Base-by-base conservation (phyloP, 495 filamentous ascomycete genomes). In the Annulohypoxylon nitens region DNA sequence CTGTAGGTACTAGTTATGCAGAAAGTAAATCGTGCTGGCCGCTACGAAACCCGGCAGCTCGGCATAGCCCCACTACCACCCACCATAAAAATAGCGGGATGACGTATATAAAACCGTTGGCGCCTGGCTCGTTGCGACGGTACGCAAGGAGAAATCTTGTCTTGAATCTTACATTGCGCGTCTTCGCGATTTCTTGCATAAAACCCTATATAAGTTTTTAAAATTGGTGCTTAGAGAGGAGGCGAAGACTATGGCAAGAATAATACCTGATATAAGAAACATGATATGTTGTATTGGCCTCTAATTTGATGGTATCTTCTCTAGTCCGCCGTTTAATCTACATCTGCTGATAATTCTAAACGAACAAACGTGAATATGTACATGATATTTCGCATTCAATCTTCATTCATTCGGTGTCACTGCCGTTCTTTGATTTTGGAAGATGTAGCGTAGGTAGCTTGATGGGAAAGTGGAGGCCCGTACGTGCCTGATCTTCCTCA, bases 401-500 rank as follows among this genome's bases (percentile, higher is more conserved):
- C 14, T 9, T 7, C 10, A 11, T 25, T 66, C 10, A 74, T 23
- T 60, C 63, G 10, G 64, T n/a, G 12, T 25, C 58, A 10, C 41
- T 74, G 33, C 26, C 62, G 23, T 74, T 63, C 12, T 64, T 74
- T 7, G 37, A 23, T n/a, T 67, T 65, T 0, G 58, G 14, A 7
- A 54, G 39, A 0, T 70, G 67, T 18, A 70, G 4, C 4, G 67
- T 50, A 11, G 65, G 61, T 36, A 74, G 26, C 51, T 74, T 74
- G 4, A 63, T 11, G 0, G 58, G 63, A 10, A 70, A 26, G 23
- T 68, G 34, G 6, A 72, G 34, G 16, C 69, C 61, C 16, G 54
- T 47, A 47, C 39, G 64, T 4, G 61, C 7, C 9, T 76, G n/a
- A 10, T 72, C 67, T 48, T 70, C 76, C 39, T 77, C 70, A 61